Conservation (phyloP, 2,329 filamentous ascomycete genomes). For the Apiospora rasikravindrae region DNA sequence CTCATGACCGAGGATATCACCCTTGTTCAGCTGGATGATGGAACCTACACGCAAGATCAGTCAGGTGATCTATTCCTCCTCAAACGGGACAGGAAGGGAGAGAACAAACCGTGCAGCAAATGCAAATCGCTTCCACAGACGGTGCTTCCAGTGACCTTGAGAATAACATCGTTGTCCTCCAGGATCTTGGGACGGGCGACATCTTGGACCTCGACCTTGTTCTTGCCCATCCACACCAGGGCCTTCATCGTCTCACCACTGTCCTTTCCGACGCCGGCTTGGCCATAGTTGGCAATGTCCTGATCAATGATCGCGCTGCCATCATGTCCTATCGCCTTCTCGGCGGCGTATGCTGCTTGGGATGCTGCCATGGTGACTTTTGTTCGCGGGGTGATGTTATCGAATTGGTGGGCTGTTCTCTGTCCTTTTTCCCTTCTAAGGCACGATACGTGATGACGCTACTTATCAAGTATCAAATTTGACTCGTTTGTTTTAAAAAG, state of each 20-base stretch:
- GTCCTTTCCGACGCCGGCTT: conserved; percentile 54
- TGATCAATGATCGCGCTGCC: conserved; percentile 69
- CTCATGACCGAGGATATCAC: conserved; percentile 70
- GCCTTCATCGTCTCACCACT: conserved; percentile 70
- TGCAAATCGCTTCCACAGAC: conserved; percentile 66
- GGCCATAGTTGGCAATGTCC: conserved; percentile 67
- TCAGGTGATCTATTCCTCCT: neutral
- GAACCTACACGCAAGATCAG: conserved; percentile 35
- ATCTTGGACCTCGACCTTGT: conserved; percentile 72
- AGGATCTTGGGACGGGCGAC: conserved; percentile 73
- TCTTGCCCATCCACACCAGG: conserved; percentile 82
- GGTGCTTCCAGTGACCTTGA: conserved; percentile 73
- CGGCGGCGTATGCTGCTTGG: conserved; percentile 70
- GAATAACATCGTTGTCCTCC: conserved; percentile 77
- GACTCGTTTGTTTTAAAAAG: neutral
- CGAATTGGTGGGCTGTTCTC: neutral
- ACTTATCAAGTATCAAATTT: neutral
- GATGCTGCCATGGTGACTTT: conserved; percentile 55
- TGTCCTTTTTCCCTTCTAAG: neutral
- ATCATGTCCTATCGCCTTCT: conserved; percentile 72
- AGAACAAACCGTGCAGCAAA: conserved; percentile 53
- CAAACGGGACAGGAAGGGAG: neutral
- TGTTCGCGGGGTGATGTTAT: neutral
- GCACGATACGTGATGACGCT: neutral
- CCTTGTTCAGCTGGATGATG: conserved; percentile 64